phyloP scores from a whole-genome alignment of 1,284 basidiomycete species.

The Prillingera fragicola region DNA sequence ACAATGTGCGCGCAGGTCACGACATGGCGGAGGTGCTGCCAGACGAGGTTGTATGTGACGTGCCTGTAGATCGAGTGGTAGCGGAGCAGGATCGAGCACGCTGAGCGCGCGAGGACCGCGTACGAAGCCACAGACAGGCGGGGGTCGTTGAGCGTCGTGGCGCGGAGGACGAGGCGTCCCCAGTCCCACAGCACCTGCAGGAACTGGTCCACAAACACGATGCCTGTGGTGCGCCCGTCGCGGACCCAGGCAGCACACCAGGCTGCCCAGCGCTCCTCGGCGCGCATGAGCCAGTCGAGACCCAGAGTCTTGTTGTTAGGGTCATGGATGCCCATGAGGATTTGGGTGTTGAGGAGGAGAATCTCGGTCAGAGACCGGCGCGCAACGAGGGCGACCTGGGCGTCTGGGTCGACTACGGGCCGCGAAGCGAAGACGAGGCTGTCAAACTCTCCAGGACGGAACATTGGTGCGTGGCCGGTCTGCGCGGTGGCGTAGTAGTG shows the following conservation, averaged over 20 bases:
- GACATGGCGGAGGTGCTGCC: slow-evolving; percentile 18
- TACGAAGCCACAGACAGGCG: slow-evolving; percentile 13
- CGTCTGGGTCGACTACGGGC: slow-evolving; percentile 4
- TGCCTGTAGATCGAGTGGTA: slow-evolving; percentile 13
- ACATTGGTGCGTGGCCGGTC: slow-evolving; percentile 5
- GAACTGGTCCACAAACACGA: slow-evolving; percentile 10
- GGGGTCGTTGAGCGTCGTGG: slow-evolving; percentile 10
- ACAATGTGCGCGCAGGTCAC: slow-evolving; percentile 19
- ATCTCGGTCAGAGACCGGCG: slow-evolving; percentile 15
- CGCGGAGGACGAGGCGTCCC: slow-evolving; percentile 14
- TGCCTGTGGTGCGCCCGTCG: slow-evolving; percentile 12
- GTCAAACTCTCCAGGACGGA: slow-evolving; percentile 20
- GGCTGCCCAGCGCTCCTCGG: slow-evolving; percentile 13
- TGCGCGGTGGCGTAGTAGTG: slow-evolving; percentile 17
- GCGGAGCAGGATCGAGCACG: slow-evolving; percentile 13
- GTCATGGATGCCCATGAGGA: slow-evolving; percentile 15
- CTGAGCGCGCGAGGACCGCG: slow-evolving; percentile 20
- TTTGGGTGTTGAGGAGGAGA: slow-evolving; percentile 18
- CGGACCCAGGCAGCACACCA: slow-evolving; percentile 12
- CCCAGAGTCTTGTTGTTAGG: slow-evolving; percentile 6
- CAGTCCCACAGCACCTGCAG: slow-evolving; percentile 16
- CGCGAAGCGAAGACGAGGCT: slow-evolving; percentile 10
- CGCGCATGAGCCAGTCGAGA: slow-evolving; percentile 15
- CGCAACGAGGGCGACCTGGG: slow-evolving; percentile 8
- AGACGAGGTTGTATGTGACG: slow-evolving; percentile 13